These are phyloP conservation scores for Truncatella angustata DNA, from an alignment of 2,329 filamentous ascomycete genomes.

Conservation along the genomic window DNA sequence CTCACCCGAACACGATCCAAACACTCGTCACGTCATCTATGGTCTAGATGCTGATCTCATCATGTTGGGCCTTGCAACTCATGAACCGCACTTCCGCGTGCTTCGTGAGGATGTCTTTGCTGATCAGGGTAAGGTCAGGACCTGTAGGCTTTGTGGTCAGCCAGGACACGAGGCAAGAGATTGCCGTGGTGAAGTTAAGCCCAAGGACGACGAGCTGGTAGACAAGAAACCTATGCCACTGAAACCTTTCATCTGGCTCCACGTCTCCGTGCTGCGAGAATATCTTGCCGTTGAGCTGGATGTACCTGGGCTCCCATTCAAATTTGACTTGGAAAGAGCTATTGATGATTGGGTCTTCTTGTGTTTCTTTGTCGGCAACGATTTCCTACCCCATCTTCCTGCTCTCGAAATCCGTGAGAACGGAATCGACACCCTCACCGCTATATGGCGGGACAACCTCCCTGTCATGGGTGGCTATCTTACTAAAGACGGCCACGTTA, in stretches of 20 bases:
- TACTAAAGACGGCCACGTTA: conserved; percentile 90
- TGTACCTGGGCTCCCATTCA: conserved; percentile 78
- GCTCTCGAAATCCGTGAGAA: conserved; percentile 96
- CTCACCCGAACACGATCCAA: conserved; percentile 89
- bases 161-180: conserved; percentile 86
- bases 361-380: conserved; percentile 98
- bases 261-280: conserved; percentile 87
- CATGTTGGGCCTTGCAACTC: conserved; percentile 95
- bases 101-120: conserved; percentile 96
- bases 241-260: conserved; percentile 98
- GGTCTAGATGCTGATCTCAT: conserved; percentile 97
- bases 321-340: conserved; percentile 89
- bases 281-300: conserved; percentile 89
- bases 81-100: conserved; percentile 95
- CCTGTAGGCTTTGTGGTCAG: conserved; percentile 88
- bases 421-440: conserved; percentile 91
- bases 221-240: conserved; percentile 70
- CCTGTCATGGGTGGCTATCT: conserved; percentile 92
- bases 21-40: conserved; percentile 97
- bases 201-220: conserved; percentile 75
- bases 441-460: conserved; percentile 95
- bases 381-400: conserved; percentile 96
- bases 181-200: conserved; percentile 76
- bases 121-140: conserved; percentile 78
- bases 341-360: conserved; percentile 99